phyloP scores from a whole-genome alignment of 75 land plant genomes.

The Azolla pinnata region DNA sequence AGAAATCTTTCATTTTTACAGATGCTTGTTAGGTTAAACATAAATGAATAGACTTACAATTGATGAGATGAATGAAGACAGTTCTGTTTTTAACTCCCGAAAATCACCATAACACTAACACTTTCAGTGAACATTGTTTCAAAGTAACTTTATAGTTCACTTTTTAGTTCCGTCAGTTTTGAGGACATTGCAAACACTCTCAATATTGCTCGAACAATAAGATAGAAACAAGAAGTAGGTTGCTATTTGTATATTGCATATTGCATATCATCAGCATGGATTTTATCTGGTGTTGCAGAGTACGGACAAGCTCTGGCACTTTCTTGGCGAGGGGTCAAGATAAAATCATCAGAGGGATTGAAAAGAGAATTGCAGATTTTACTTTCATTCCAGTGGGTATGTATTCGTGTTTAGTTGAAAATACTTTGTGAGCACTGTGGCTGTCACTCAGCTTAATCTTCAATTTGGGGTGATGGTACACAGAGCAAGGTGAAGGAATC shows the following conservation, averaged over 20 bases:
- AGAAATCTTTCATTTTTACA: no score
- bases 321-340: slow-evolving; percentile 77
- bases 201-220: background rate
- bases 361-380: slow-evolving; percentile 77
- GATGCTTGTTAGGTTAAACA: no score
- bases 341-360: slow-evolving; percentile 54
- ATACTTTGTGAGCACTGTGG: background rate
- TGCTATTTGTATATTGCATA: no score
- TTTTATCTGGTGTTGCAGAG: slow-evolving; percentile 16
- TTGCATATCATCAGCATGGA: background rate
- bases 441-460: background rate
- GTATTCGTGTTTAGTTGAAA: slow-evolving; percentile 10
- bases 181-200: background rate
- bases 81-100: background rate
- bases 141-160: no score
- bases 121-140: background rate
- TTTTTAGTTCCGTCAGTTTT: no score
- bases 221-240: background rate
- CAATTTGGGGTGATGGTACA: background rate
- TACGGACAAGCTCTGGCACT: slow-evolving; percentile 79
- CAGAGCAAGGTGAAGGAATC: slow-evolving; percentile 34
- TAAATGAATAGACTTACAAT: no score
- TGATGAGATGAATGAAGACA: no score
- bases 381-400: slow-evolving; percentile 79
- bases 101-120: background rate